phyloP scores from a whole-genome alignment of 345 rosid species.

The Psidium guajava region DNA sequence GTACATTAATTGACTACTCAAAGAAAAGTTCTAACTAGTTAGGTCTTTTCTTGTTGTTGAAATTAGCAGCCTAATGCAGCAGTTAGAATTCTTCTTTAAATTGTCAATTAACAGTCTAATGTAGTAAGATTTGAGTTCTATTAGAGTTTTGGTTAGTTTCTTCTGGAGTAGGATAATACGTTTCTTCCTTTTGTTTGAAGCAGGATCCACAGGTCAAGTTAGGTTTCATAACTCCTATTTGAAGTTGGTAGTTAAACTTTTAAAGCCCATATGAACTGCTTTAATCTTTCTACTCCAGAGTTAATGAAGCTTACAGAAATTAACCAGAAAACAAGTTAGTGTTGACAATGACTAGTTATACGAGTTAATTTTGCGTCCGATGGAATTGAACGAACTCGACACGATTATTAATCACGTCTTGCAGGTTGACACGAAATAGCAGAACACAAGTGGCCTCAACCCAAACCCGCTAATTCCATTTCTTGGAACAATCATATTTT shows the following conservation, averaged over 20 bases:
- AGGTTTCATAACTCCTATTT: neutral
- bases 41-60: neutral
- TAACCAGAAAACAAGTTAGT: neutral
- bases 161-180: neutral
- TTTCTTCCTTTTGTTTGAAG: neutral
- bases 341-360: neutral
- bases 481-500: neutral
- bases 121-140: neutral
- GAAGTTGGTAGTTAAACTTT: neutral
- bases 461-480: neutral
- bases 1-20: neutral
- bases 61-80: neutral
- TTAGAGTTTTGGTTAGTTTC: neutral
- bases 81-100: neutral
- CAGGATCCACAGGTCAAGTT: neutral
- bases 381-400: neutral
- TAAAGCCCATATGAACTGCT: neutral
- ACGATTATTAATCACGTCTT: neutral
- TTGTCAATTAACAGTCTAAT: neutral
- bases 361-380: neutral
- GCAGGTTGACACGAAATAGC: neutral
- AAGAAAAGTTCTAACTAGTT: neutral
- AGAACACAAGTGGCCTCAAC: neutral
- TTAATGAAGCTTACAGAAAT: neutral
- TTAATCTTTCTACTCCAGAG: neutral